Evolutionary conservation across 345 rosid species (phyloP), one percentile per base, ranked within the genome.

Genomic region (Xanthoceras sorbifolium): DNA sequence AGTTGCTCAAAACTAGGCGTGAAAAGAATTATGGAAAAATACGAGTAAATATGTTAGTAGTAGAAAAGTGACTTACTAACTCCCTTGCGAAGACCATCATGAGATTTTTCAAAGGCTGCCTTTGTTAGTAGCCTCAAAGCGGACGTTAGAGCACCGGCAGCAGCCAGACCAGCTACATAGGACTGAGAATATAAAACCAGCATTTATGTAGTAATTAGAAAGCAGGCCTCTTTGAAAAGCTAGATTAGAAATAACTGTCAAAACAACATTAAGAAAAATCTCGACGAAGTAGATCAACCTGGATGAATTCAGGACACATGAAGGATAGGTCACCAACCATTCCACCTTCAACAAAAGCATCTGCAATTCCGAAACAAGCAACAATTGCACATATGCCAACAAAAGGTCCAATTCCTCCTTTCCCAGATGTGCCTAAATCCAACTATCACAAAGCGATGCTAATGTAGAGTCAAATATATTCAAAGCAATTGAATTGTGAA

Each of bases 281-380:
- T 38, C 11, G 2, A 22, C 44, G 18, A 20, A 77, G 73, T 48
- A 77, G 4, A 7, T 46, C 9, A 57, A 90, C 98, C 90, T 93
- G 99, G 73, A 95, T 84, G 76, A 95, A 86, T 55, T 92, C 97
- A 60, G 97, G 94, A 77, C 81, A 84, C 97, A 96, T 96, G 89
- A 96, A 88, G 38, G 97, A 88, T 50, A 93, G 72, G 68, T 96
- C 99, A 6, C 98, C 99, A 48, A 92, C 87, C 85, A 96, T 85
- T 69, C 99, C 98, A 73, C 99, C 99, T 77, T 91, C 90, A 74
- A 93, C 95, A 74, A 74, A 87, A 12, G 96, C 98, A 80, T 93
- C 94, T 20, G 94, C 94, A 2, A 92, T 69, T 17, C 97, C 97
- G 77, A 92, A 93, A 28, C 68, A 74, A 34, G 84, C 91, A 76